Evolutionary conservation across 257 asterid genomes (phyloP).

Genomic region (Eustoma russellianum): DNA sequence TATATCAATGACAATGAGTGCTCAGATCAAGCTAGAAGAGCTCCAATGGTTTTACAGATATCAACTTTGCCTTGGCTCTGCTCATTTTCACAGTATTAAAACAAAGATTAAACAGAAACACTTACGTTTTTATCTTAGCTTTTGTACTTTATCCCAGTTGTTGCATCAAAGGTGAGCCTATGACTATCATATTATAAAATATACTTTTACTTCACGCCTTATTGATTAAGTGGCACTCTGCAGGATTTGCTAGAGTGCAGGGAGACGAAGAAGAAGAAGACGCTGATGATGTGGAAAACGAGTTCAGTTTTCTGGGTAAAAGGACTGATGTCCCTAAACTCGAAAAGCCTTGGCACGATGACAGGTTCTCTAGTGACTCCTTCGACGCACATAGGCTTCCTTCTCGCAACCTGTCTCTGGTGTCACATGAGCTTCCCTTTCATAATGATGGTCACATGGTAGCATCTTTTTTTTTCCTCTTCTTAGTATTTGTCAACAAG

Average conservation of each 20-base stretch:
- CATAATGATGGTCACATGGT: conserved; percentile 14
- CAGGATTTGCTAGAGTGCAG: conserved; percentile 25
- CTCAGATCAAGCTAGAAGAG: not conserved
- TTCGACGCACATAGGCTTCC: conserved; percentile 2
- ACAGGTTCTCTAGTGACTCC: not conserved
- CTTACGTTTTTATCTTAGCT: too few relatives aligned
- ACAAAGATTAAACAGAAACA: too few relatives aligned
- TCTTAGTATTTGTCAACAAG: too few relatives aligned
- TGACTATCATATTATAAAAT: too few relatives aligned
- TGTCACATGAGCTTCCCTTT: conserved; percentile 10
- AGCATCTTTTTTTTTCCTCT: not conserved
- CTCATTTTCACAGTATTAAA: too few relatives aligned
- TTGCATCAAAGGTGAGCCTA: too few relatives aligned
- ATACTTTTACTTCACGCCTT: not conserved
- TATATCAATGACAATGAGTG: not conserved
- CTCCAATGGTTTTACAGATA: too few relatives aligned
- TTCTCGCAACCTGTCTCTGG: not conserved
- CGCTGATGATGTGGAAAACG: conserved; percentile 22
- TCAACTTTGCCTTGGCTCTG: too few relatives aligned
- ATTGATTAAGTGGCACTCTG: not conserved
- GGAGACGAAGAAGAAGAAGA: conserved; percentile 32
- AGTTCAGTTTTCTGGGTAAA: conserved; percentile 15
- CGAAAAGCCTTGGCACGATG: not conserved
- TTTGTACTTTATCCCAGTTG: too few relatives aligned
- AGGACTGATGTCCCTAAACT: not conserved